These are phyloP conservation scores for Carex pumila DNA, from an alignment of 176 grass and related monocot species.

Conservation along the genomic window DNA sequence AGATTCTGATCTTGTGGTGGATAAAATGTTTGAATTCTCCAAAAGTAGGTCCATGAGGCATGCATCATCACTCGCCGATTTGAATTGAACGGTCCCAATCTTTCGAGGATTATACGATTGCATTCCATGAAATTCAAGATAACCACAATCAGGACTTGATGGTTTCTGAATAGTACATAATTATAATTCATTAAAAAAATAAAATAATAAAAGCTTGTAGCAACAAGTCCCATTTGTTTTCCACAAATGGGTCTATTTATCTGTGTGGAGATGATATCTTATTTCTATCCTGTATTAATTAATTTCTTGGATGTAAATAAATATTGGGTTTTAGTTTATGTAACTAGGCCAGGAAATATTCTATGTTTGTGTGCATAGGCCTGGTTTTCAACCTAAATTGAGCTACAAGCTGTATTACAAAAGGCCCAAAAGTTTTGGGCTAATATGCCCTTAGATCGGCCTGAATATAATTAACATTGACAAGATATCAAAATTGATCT, in stretches of 20 bases:
- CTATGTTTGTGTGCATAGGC: neutral
- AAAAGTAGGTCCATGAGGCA: no score
- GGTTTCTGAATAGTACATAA: neutral
- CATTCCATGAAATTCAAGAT: neutral
- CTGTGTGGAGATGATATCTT: no score
- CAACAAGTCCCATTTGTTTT: no score
- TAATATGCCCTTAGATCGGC: neutral
- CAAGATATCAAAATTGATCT: neutral
- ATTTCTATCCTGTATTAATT: no score
- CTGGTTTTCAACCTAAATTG: neutral
- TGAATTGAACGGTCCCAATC: neutral
- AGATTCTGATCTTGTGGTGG: neutral
- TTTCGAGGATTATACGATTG: neutral
- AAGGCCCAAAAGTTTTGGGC: neutral
- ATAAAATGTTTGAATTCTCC: neutral
- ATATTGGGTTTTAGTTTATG: no score
- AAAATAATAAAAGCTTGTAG: neutral
- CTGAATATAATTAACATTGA: neutral
- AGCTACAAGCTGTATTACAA: neutral
- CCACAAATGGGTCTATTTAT: no score
- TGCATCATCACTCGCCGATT: no score
- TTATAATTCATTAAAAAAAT: neutral
- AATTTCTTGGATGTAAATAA: no score
- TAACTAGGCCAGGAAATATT: no score
- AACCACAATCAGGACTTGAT: neutral